Base-by-base conservation (phyloP, 164 flowering plant species). In the Euptelea pleiosperma region DNA sequence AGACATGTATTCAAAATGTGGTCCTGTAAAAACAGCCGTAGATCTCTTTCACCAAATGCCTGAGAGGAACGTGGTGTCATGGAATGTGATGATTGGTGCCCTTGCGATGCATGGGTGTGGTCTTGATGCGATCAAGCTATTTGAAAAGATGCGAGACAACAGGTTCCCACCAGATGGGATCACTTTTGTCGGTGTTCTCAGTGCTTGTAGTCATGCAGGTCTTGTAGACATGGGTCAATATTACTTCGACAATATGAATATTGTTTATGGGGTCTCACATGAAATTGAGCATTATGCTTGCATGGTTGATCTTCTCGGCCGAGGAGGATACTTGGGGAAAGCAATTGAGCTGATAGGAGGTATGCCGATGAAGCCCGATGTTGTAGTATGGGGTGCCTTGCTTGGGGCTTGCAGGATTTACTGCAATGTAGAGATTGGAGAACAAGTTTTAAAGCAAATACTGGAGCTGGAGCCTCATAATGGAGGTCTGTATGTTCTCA, bases 1-100 rank as follows among this genome's bases (percentile, higher is more conserved):
- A 5, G 82, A 77, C 66, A 77, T 82, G 84, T 82, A 79, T 63
- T 77, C 81, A 35, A 82, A 79, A 65, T 82, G 87, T 53, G 84
- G 87, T 33, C 57, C 60, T 2, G 14, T 73, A 1, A 70, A 46
- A 25, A 48, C 22, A 26, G 79, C 79, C 18, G 7, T 64, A 24
- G 60, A 67, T n/a, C 51, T 82, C 43, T 80, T 80, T 50, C 22
- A 8, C 11, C 36, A 67, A 49, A 70, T 76, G 67, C 75, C 66
- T 0, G 54, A 52, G 29, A 78, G 66, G 52, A 76, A 74, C 60
- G 47, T 71, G 45, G 82, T 80, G 4, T 78, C 85, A 1, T 83
- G 82, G 84, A 81, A 79, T 58, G 69, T 71, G 8, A 65, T 78
- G 43, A 77, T 84, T 16, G 77, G 78, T 18, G 84, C 75, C 7